Evolutionary conservation across 257 asterid species (phyloP).

Genomic region (Solanum lycopersicoides): DNA sequence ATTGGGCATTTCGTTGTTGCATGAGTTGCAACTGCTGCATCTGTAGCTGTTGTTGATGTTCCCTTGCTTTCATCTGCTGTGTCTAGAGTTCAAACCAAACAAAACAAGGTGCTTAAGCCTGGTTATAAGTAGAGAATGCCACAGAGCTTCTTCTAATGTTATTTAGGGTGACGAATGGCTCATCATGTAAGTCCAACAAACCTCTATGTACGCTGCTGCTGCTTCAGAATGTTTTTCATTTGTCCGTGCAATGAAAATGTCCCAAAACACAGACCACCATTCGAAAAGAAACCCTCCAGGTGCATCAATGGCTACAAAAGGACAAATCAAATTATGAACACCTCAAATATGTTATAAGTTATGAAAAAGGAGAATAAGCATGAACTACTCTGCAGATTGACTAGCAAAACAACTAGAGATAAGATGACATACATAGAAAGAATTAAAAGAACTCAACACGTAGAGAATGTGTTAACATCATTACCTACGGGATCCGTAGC

Average conservation of each 20-base stretch:
- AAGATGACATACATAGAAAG: not conserved
- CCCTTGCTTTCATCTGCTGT: constrained; percentile 90
- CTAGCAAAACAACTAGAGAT: not conserved
- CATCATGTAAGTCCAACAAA: constrained; percentile 13
- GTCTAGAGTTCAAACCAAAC: constrained; percentile 36
- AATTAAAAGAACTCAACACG: not conserved
- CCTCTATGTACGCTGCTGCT: constrained; percentile 99
- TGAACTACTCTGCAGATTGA: not conserved
- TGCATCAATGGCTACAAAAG: constrained; percentile 84
- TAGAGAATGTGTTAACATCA: not conserved
- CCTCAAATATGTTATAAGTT: not conserved
- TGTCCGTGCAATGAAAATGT: constrained; percentile 94
- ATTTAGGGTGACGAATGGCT: not conserved
- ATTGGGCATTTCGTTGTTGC: constrained; percentile 92
- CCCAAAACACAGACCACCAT: constrained; percentile 99
- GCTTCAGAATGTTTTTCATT: constrained; percentile 98
- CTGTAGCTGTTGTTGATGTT: constrained; percentile 88
- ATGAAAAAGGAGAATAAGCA: not conserved
- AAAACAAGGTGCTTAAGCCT: not conserved
- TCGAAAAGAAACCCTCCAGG: constrained; percentile 99
- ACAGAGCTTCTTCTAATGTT: not conserved
- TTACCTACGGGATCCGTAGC: constrained; percentile 98
- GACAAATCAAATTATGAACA: not conserved
- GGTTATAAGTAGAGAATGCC: not conserved
- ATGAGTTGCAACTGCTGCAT: constrained; percentile 90